These are phyloP conservation scores for Dipteronia sinensis DNA, from an alignment of 345 rosid species.

Conservation along the genomic window DNA sequence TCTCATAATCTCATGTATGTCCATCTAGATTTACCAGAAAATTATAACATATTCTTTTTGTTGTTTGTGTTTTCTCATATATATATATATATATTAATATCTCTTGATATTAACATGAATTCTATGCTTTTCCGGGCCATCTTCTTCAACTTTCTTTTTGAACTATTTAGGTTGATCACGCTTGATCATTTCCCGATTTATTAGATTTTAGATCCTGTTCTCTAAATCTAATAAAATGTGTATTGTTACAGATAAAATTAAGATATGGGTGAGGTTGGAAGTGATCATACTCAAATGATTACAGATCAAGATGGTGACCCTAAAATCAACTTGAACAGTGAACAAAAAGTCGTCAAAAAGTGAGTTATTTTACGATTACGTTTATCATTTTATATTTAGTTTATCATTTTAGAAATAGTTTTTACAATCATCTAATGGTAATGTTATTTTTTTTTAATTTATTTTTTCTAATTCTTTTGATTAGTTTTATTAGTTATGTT, in stretches of 20 bases:
- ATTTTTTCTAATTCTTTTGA: no score
- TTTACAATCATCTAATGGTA: no score
- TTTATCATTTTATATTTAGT: no score
- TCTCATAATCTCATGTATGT: conserved; percentile 7
- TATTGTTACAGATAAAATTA: not conserved
- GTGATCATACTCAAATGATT: not conserved
- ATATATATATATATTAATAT: no score
- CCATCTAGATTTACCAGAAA: not conserved
- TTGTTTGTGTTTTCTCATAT: no score
- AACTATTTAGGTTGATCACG: not conserved
- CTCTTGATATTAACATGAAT: no score
- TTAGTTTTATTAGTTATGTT: no score
- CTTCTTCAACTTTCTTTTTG: not conserved
- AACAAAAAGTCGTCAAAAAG: no score
- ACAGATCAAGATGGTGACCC: not conserved
- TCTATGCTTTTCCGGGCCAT: not conserved
- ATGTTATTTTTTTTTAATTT: no score
- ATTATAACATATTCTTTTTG: not conserved
- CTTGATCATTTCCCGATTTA: not conserved
- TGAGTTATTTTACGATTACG: no score
- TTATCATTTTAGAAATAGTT: no score
- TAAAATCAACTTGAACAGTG: not conserved
- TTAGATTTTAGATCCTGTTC: not conserved
- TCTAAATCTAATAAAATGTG: not conserved
- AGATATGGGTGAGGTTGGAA: not conserved